Evolutionary conservation across 768 basidiomycete genomes (phyloP), one percentile per base, ranked within the genome.

Genomic region (Chlorophyllum brunneum): DNA sequence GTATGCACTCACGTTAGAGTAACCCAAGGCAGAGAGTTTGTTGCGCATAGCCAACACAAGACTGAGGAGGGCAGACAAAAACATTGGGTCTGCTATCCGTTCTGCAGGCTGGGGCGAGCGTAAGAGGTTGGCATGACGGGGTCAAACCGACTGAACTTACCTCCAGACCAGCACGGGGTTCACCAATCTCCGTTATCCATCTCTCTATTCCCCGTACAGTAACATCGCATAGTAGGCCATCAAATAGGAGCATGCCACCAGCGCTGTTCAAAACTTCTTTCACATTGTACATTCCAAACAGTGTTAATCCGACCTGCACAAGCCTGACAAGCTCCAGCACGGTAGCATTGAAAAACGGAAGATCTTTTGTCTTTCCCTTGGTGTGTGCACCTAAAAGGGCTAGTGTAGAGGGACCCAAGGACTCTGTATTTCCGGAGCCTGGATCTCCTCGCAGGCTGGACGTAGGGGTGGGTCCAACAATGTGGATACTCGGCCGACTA

Each of bases 291-390:
- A 87, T 70, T 54, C 88, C 88, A 63, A 86, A 92, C 45, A 91
- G 74, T 44, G 76, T 70, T 27, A 93, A 76, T 24, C 79, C 81
- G 8, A 82, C 79, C 61, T 92, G 90, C 30, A 92, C 67, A 56
- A 89, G 71, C 62, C 81, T 84, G 58, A 92, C 82, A 23, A 93
- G 75, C 62, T 89, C 86, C 15, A 92, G 75, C 4, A 92, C 87
- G 22, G 83, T 81, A 2, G 74, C 68, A 50, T 72, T 77, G 69
- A 92, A 92, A 16, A 76, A 61, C 11, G 63, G 45, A 34, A 63
- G 65, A 51, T 75, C 71, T 36, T 70, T 71, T 3, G 68, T 61
- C 52, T 65, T 68, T 29, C 59, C 51, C 38, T 55, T 51, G 24
- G 29, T 24, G 18, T 36, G 41, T 8, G 51, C 42, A 8, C 24